phyloP scores from a whole-genome alignment of 148 eudicot species.

The Vaccinium vitisidaea region DNA sequence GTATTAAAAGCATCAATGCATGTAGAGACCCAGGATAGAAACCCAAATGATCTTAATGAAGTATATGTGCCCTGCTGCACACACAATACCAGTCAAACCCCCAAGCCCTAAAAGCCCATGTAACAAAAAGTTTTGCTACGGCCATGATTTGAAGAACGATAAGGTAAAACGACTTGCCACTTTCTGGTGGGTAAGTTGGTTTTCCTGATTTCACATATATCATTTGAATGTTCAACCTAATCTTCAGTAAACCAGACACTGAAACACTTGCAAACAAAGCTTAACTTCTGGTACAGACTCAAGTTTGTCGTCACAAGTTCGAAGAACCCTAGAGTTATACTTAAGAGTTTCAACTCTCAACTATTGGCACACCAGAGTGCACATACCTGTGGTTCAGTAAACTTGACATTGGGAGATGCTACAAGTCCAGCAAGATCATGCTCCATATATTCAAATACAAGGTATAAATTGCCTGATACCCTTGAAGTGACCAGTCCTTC shows the following conservation, averaged over 20 bases:
- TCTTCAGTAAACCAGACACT: not conserved
- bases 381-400: conserved; percentile 56
- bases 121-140: not conserved
- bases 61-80: not conserved
- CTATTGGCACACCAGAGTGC: not conserved
- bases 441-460: conserved; percentile 68
- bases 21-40: not conserved
- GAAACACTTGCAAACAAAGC: not conserved
- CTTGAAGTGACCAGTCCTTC: conserved; percentile 57
- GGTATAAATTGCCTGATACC: conserved; percentile 51
- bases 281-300: not conserved
- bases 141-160: not conserved
- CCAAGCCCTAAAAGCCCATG: not conserved
- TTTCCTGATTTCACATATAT: not conserved
- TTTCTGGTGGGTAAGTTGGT: not conserved
- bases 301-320: not conserved
- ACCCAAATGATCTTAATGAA: not conserved
- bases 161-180: not conserved
- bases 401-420: conserved; percentile 42
- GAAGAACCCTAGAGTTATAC: not conserved
- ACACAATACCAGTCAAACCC: not conserved
- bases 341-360: not conserved
- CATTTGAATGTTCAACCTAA: not conserved
- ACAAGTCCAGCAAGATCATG: conserved; percentile 69
- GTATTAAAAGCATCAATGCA: not conserved